Percentiles rank a stretch among this genome's conserved stretches.
Conservation (phyloP, 805 yeast species). For the Ogataea nitratoaversa region DNA sequence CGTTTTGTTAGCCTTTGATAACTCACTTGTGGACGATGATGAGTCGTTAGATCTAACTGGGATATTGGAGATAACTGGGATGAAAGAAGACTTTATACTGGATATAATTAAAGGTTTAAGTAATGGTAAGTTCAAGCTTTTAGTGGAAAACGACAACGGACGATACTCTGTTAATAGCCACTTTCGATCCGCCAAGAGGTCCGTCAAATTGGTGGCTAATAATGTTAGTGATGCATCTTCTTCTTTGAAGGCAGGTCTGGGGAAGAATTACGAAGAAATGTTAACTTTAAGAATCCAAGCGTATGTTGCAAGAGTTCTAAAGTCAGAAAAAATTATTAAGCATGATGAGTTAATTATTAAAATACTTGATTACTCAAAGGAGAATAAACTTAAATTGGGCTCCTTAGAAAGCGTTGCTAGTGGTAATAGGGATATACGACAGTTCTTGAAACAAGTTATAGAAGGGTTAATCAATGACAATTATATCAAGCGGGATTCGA, state of each 20-base stretch:
- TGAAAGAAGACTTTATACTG: slow-evolving; percentile 30
- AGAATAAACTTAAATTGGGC: slow-evolving; percentile 2
- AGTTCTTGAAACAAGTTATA: slow-evolving; percentile 26
- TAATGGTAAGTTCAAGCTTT: slow-evolving; percentile 30
- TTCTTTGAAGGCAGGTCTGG: not conserved
- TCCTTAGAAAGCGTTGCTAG: not conserved
- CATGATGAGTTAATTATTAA: slow-evolving; percentile 31
- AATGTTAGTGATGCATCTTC: slow-evolving; percentile 5
- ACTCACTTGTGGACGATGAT: slow-evolving; percentile 3
- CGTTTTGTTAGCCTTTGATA: slow-evolving; percentile 36
- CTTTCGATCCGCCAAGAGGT: slow-evolving; percentile 7
- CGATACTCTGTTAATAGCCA: slow-evolving; percentile 7
- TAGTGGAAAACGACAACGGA: slow-evolving; percentile 14
- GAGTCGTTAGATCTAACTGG: slow-evolving; percentile 22
- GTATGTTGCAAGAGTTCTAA: slow-evolving; percentile 28
- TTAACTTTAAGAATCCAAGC: slow-evolving; percentile 11
- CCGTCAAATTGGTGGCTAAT: slow-evolving; percentile 7
- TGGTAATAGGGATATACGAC: slow-evolving; percentile 4
- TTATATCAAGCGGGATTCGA: slow-evolving; percentile 25
- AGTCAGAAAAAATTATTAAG: slow-evolving; percentile 22
- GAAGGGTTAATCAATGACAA: slow-evolving; percentile 36
- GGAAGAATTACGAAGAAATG: slow-evolving; percentile 7
- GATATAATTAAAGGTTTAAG: slow-evolving; percentile 30
- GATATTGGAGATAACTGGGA: slow-evolving; percentile 28
- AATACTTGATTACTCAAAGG: slow-evolving; percentile 20